Evolutionary conservation across 2,329 filamentous ascomycete species (phyloP), one percentile per base, ranked within the genome.

Genomic region (Teratosphaeria destructans): DNA sequence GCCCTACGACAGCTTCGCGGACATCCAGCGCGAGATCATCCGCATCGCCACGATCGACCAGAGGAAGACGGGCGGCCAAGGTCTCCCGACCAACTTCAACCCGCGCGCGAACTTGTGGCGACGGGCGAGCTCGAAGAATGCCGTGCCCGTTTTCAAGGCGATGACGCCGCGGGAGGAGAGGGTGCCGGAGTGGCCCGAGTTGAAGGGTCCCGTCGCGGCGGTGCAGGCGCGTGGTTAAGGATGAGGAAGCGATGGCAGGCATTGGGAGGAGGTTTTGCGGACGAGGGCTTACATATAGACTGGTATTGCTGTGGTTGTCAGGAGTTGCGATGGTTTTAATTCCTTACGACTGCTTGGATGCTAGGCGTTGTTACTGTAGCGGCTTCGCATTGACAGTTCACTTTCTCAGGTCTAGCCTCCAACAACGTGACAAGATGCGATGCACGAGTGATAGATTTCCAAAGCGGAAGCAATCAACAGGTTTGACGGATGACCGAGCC

Each of bases 1-100:
- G 35, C 75, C 83, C 0, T 88, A 85, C 68, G 83, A 87, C 69
- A 85, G 82, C 0, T 88, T 88, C 66, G 79, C 82, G 54, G 85
- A 86, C 70, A 82, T 88, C 67, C 82, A 86, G 73, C 74, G 67
- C 34, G 83, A 86, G 71, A 77, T 87, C 59, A 75, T 79, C 70
- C 76, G 73, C 59, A 82, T 88, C 65, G 79, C 78, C 52, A 76
- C 77, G 61, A 79, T 86, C 67, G 85, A 88, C 67, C 78, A 83
- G 63, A 73, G 78, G 68, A 80, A 82, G 76, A 88, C 85, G 0
- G 76, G 79, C 55, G 85, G 85, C 56, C 71, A 76, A 60, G 85
- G 85, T 47, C 74, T 81, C 61, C 85, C 85, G 0, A 78, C 75
- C 8, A 77, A 79, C 84, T 43, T 43, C 37, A 43, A 43, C 37